Evolutionary conservation across 2,329 filamentous ascomycete genomes (phyloP), one percentile per base, ranked within the genome.

Genomic region (Leptographium radiaticola): DNA sequence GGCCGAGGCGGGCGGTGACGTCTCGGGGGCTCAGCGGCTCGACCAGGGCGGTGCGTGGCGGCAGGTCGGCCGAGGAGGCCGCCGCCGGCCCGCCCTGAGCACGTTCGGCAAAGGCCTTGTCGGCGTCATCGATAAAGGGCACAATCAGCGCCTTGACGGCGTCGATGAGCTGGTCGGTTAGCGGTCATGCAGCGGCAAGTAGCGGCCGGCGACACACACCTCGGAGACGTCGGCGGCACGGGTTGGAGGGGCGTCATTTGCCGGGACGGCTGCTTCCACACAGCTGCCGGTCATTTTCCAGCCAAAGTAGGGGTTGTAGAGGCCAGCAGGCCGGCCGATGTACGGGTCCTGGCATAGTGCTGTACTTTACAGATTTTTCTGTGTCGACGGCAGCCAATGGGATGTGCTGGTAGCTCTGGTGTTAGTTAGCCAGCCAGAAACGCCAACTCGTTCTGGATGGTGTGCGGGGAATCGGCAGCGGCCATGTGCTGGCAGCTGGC

Each of bases 91-190:
- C 72, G 30, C 81, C 82, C 0, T 74, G 69, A 51, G 69, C 73
- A 60, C 76, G 81, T 42, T 70, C 72, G 8, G 68, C 64, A 2
- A 75, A 71, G 20, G 81, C 77, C 54, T 83, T 74, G 67, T 90
- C 86, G 43, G 86, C 84, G n/a, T 76, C 72, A 57, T 72, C 75
- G 61, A 91, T 81, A 66, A 86, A 89, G 0, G 83, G 82, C 20
- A 89, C 70, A 55, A 90, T 77, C 53, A 89, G 73, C 10, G 74
- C 70, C 67, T 84, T 79, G 49, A 90, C 78, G 4, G 84, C 78
- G 53, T 77, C 72, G 49, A 89, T 75, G 48, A 89, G 76, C 86
- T 89, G 47, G 6, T 6, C 16, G 13, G 40, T 34, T 15, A 48
- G 51, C 16, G 44, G 10, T 8, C 12, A 15, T 18, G 20, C 38